phyloP scores from a whole-genome alignment of 306 rosid species.

The Gastrolobium villosum region DNA sequence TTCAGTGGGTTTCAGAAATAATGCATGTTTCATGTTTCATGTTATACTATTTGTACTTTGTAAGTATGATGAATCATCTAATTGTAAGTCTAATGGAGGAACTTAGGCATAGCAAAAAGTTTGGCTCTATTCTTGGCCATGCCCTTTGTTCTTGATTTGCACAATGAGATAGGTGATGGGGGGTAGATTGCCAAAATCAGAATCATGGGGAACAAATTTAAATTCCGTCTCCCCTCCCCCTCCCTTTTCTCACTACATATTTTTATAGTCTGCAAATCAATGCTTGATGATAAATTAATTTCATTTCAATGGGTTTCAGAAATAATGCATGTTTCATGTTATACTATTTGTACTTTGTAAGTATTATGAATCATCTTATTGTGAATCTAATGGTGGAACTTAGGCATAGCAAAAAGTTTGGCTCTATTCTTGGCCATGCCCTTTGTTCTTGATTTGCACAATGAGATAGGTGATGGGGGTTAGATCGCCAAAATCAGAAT shows the following conservation, averaged over 20 bases:
- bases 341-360: neutral
- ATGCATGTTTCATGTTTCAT: neutral
- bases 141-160: constrained; percentile 20
- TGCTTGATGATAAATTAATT: too few relatives aligned
- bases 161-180: neutral
- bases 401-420: neutral
- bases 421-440: constrained; percentile 12
- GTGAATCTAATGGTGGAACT: neutral
- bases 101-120: neutral
- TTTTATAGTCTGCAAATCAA: too few relatives aligned
- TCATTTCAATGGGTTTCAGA: neutral
- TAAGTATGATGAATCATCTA: constrained; percentile 26
- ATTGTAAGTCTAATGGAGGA: neutral
- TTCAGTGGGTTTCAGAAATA: constrained; percentile 3
- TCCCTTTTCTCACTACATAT: too few relatives aligned
- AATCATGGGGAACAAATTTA: neutral
- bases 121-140: constrained; percentile 17
- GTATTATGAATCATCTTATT: constrained; percentile 22
- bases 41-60: neutral
- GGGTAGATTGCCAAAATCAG: neutral
- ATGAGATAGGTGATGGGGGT: neutral
- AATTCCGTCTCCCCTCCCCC: neutral
- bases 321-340: neutral
- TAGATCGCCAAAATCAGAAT: neutral
- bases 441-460: constrained; percentile 17